Conservation (phyloP, 1,284 basidiomycete species). For the Cutaneotrichosporon cutaneum region DNA sequence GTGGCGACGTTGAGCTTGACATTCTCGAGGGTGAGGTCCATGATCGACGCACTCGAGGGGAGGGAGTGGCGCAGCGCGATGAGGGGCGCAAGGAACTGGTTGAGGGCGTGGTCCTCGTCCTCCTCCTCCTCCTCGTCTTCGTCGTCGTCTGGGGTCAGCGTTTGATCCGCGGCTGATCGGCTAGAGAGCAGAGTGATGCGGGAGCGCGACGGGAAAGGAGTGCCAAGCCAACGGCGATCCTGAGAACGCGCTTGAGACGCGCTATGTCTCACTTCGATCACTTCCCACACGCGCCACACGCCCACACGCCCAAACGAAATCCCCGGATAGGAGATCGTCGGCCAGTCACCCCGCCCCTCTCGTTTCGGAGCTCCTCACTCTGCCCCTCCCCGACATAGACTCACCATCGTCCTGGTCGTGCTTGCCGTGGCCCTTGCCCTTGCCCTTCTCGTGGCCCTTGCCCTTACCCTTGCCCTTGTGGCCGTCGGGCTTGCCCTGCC, state of each 20-base stretch:
- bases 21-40: constrained; percentile 69
- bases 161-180: neutral
- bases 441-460: constrained; percentile 1
- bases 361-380: too few relatives aligned
- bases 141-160: constrained; percentile 13
- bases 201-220: too few relatives aligned
- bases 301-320: too few relatives aligned
- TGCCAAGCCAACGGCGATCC: too few relatives aligned
- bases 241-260: too few relatives aligned
- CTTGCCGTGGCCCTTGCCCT: constrained; percentile 8
- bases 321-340: too few relatives aligned
- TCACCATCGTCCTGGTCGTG: neutral
- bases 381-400: neutral
- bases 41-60: constrained; percentile 55
- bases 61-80: constrained; percentile 61
- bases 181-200: too few relatives aligned
- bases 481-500: neutral
- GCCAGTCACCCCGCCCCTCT: too few relatives aligned
- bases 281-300: too few relatives aligned
- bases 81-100: constrained; percentile 71
- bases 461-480: neutral
- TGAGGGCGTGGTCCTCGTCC: constrained; percentile 60
- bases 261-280: too few relatives aligned
- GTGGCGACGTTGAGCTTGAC: constrained; percentile 73
- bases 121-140: constrained; percentile 52